Conservation (phyloP, 2,329 filamentous ascomycete species). For the Cladosporium sp. region DNA sequence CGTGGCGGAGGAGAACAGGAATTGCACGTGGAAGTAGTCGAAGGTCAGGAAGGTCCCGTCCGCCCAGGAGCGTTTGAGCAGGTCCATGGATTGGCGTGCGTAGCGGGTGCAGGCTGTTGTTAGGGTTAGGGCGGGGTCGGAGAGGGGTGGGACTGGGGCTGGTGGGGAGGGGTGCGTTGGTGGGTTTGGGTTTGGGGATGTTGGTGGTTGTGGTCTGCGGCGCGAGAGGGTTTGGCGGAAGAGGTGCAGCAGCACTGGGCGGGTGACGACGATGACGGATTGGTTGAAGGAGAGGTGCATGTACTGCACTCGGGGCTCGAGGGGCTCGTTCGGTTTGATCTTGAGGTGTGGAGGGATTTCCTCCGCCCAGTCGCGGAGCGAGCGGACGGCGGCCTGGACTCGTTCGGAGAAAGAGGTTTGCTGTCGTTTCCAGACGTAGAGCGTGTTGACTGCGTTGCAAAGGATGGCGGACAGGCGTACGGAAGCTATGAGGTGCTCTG, state of each 20-base stretch:
- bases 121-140: conserved; percentile 34
- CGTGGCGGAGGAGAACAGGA: conserved; percentile 44
- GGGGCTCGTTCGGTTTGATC: conserved; percentile 24
- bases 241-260: conserved; percentile 32
- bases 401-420: conserved; percentile 31
- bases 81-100: conserved; percentile 40
- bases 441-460: conserved; percentile 24
- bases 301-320: conserved; percentile 20
- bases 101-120: conserved; percentile 44
- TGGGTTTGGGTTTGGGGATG: too few relatives aligned
- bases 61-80: conserved; percentile 44
- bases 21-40: conserved; percentile 45
- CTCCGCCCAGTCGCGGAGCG: conserved; percentile 35
- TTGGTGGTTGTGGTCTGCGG: not conserved
- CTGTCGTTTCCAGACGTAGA: conserved; percentile 29
- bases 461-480: conserved; percentile 36
- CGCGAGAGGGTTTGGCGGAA: conserved; percentile 18
- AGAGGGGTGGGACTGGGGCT: conserved; percentile 5
- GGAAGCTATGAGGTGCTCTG: conserved; percentile 35
- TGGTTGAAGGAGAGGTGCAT: conserved; percentile 35
- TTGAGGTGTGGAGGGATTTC: conserved; percentile 32
- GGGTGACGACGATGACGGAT: conserved; percentile 30
- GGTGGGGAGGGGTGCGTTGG: too few relatives aligned
- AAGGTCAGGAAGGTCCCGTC: conserved; percentile 45
- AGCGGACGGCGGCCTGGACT: conserved; percentile 34